Percentiles rank a stretch among this genome's conserved stretches.
These are phyloP conservation scores for Codiaeum variegatum DNA, from an alignment of 441 rosid genomes.

Conservation along the genomic window DNA sequence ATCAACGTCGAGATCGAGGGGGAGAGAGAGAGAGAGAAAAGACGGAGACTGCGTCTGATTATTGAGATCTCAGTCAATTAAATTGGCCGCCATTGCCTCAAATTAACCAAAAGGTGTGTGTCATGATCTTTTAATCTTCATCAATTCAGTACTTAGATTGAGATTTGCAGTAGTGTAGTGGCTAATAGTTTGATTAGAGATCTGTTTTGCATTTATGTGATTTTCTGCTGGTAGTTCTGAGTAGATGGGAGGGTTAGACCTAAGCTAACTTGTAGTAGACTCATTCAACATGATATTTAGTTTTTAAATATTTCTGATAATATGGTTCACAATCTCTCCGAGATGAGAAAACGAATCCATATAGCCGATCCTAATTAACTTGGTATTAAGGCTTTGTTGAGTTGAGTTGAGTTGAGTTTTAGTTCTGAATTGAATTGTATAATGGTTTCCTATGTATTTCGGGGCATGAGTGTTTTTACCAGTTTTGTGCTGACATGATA, in stretches of 20 bases:
- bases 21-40: background rate
- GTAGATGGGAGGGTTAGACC: too few relatives aligned
- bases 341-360: too few relatives aligned
- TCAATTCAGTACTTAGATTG: background rate
- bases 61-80: background rate
- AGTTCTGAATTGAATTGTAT: too few relatives aligned
- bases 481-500: background rate
- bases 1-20: background rate
- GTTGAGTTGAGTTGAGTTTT: too few relatives aligned
- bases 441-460: background rate
- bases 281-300: too few relatives aligned
- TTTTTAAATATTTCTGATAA: too few relatives aligned
- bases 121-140: background rate
- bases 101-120: constrained; percentile 5
- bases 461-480: background rate
- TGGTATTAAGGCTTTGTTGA: too few relatives aligned
- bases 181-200: background rate
- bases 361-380: too few relatives aligned
- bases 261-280: too few relatives aligned
- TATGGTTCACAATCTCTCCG: too few relatives aligned
- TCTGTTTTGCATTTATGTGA: background rate
- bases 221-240: background rate
- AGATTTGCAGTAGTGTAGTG: background rate
- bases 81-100: background rate
- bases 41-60: background rate